Percentiles rank a stretch among this genome's conserved stretches.
These are phyloP conservation scores for Dendrocalamus sinicus DNA, from an alignment of 176 grass and related monocot species.

Conservation along the genomic window DNA sequence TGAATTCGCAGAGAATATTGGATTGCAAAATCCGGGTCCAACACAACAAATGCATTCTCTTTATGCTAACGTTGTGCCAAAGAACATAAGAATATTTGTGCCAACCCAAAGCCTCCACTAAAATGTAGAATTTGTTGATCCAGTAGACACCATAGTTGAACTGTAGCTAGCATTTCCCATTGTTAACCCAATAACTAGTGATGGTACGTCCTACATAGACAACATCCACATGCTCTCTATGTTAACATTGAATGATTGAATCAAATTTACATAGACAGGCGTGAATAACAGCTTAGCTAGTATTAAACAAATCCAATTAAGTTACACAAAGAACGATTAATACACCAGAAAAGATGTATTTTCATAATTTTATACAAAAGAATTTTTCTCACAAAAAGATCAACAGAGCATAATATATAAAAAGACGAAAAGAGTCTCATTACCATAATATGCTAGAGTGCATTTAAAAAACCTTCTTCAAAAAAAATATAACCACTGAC, in stretches of 20 bases:
- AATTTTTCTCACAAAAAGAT: background rate
- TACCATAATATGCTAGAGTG: background rate
- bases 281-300: background rate
- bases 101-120: background rate
- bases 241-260: background rate
- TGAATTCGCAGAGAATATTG: too few species aligned
- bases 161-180: background rate
- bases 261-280: background rate
- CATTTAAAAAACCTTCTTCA: constrained; percentile 16
- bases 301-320: background rate
- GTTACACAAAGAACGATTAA: background rate
- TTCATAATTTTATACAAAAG: background rate
- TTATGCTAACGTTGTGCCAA: background rate
- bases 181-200: background rate
- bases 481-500: constrained; percentile 23
- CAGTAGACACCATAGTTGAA: background rate
- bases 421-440: background rate
- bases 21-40: too few species aligned
- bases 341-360: background rate
- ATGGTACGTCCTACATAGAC: background rate
- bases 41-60: background rate
- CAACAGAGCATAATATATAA: background rate
- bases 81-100: background rate
- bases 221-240: background rate
- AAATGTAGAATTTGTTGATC: constrained; percentile 1